These are phyloP conservation scores for Cupressus sempervirens DNA, from an alignment of 75 land plant species.

Conservation along the genomic window DNA sequence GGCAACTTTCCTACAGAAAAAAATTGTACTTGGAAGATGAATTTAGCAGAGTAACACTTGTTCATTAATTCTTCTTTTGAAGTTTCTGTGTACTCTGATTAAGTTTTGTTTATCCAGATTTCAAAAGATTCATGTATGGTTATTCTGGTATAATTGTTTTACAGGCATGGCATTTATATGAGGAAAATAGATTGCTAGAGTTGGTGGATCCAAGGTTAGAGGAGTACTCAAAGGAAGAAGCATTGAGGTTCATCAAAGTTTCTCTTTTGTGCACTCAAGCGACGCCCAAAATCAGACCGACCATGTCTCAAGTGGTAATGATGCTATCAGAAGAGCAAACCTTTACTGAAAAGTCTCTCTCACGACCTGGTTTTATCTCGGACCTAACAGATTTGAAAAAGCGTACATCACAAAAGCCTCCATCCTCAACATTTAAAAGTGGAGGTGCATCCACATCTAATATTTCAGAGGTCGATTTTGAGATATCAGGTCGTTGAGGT, in stretches of 20 bases:
- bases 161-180: conserved; percentile 52
- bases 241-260: conserved; percentile 41
- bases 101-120: too few species aligned
- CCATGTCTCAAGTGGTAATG: conserved; percentile 49
- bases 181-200: conserved; percentile 42
- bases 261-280: conserved; percentile 66
- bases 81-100: not conserved
- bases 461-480: not conserved
- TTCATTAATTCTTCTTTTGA: too few species aligned
- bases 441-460: not conserved
- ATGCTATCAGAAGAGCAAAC: conserved; percentile 45
- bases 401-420: not conserved
- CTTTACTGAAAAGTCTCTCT: conserved; percentile 47
- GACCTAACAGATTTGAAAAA: conserved; percentile 5
- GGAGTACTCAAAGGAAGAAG: conserved; percentile 44
- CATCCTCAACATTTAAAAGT: not conserved
- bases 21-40: not conserved
- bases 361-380: conserved; percentile 49
- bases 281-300: conserved; percentile 41
- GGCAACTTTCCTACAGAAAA: too few species aligned
- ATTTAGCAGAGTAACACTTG: not conserved
- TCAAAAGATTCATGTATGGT: not conserved
- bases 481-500: not conserved
- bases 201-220: conserved; percentile 44
- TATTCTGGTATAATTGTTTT: not conserved